Percentiles rank a stretch among this genome's conserved stretches.
Evolutionary conservation across 2,329 filamentous ascomycete genomes (phyloP).

Genomic region (Colletotrichum higginsianum): DNA sequence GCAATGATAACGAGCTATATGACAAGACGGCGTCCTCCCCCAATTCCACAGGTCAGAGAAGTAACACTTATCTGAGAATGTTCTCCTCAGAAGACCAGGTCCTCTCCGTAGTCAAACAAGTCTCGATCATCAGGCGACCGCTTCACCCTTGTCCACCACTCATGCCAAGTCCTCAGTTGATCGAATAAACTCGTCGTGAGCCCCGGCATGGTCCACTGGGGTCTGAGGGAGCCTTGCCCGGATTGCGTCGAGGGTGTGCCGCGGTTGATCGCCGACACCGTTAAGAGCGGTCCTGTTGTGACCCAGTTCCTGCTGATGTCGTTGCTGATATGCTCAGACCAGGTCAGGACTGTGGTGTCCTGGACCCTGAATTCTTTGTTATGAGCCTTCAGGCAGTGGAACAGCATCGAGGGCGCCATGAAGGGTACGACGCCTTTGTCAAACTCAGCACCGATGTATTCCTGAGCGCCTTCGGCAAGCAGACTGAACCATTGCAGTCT

Average conservation of each 20-base stretch:
- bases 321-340: conserved; percentile 59
- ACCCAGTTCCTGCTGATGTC: conserved; percentile 64
- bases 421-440: conserved; percentile 1
- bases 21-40: neutral
- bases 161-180: conserved; percentile 52
- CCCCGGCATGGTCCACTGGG: conserved; percentile 50
- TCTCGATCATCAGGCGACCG: neutral
- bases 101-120: conserved; percentile 20
- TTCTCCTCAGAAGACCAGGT: conserved; percentile 32
- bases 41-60: neutral
- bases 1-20: neutral
- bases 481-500: conserved; percentile 13
- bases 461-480: conserved; percentile 27
- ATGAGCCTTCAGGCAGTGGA: conserved; percentile 40
- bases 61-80: neutral
- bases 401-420: conserved; percentile 41
- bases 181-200: conserved; percentile 52
- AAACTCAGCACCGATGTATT: conserved; percentile 32
- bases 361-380: conserved; percentile 28
- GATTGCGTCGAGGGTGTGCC: conserved; percentile 52
- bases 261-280: conserved; percentile 56
- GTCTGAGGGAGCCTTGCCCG: conserved; percentile 52
- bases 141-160: conserved; percentile 49
- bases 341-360: conserved; percentile 54
- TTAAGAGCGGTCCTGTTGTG: conserved; percentile 51